A percentile compares a stretch with the other conserved stretches of the same genome.
Conservation (phyloP, 1,139 yeast genomes). For the Debaryomyces nepalensis region DNA sequence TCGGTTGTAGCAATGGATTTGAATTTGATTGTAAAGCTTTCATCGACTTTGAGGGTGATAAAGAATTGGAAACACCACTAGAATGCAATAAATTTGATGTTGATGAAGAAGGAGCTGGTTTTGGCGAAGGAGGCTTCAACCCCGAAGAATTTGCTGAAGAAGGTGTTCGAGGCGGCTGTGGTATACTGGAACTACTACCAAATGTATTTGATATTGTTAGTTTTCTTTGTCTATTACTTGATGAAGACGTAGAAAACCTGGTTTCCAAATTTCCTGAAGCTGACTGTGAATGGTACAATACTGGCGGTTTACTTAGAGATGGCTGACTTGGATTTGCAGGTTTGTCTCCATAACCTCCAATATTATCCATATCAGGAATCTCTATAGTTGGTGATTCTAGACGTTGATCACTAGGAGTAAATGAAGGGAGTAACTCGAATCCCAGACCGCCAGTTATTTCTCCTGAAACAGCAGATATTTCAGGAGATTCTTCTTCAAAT, state of each 20-base stretch:
- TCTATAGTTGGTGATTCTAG: constrained; percentile 52
- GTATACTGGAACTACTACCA: constrained; percentile 22
- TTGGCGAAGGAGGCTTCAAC: constrained; percentile 46
- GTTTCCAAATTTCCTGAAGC: constrained; percentile 51
- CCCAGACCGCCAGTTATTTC: constrained; percentile 13
- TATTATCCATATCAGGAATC: constrained; percentile 49
- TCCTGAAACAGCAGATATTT: constrained; percentile 19
- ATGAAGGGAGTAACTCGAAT: constrained; percentile 24
- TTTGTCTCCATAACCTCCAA: constrained; percentile 6
- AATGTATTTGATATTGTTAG: constrained; percentile 44
- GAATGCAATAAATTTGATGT: constrained; percentile 26
- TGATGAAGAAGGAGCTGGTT: constrained; percentile 40
- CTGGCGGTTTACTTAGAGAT: constrained; percentile 52
- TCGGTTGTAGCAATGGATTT: constrained; percentile 62
- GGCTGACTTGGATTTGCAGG: constrained; percentile 28
- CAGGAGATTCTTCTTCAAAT: constrained; percentile 53
- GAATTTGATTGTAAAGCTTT: constrained; percentile 52
- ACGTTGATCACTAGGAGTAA: constrained; percentile 22
- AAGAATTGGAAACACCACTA: constrained; percentile 24
- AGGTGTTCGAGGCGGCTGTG: constrained; percentile 40
- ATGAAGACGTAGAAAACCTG: constrained; percentile 30
- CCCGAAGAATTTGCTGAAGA: constrained; percentile 32
- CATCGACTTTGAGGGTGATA: constrained; percentile 58
- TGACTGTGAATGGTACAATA: constrained; percentile 54
- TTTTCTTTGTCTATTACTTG: constrained; percentile 35